Evolutionary conservation across 2,329 filamentous ascomycete genomes (phyloP).

Genomic region (Rutstroemia sydowiana): DNA sequence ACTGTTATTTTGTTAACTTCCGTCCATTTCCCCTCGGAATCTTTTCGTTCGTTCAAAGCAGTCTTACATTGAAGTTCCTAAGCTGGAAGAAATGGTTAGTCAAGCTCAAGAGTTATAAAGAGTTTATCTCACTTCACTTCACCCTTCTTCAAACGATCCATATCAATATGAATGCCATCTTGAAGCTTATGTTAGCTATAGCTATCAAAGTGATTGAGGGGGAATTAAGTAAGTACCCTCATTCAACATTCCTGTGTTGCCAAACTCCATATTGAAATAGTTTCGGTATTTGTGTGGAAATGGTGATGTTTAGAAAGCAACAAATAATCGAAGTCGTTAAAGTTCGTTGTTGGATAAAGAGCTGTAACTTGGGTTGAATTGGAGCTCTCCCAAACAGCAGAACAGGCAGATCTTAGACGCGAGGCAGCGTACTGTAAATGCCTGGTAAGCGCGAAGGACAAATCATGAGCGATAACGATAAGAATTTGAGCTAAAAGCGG

Average conservation of each 20-base stretch:
- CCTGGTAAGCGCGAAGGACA: conserved; percentile 10
- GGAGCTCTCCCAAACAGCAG: conserved; percentile 18
- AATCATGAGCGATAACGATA: conserved; percentile 2
- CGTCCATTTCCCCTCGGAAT: conserved; percentile 15
- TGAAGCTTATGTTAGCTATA: conserved; percentile 25
- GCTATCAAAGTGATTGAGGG: conserved; percentile 13
- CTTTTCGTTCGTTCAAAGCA: conserved; percentile 11
- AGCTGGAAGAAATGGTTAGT: conserved; percentile 41
- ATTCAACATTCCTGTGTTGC: conserved; percentile 53
- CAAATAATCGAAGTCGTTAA: conserved; percentile 5
- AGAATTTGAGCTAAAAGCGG: conserved; percentile 1
- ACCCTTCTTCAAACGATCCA: conserved; percentile 97
- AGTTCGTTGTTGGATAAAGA: neutral
- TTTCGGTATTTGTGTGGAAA: conserved; percentile 5
- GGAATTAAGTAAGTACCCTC: conserved; percentile 43
- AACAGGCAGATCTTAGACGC: conserved; percentile 22
- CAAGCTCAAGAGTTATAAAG: neutral
- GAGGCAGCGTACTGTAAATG: too few relatives aligned
- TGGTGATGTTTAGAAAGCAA: conserved; percentile 22
- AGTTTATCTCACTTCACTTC: conserved; percentile 80
- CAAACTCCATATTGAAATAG: conserved; percentile 50
- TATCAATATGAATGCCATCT: conserved; percentile 99
- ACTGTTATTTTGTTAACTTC: conserved; percentile 41
- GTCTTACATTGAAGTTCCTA: conserved; percentile 92
- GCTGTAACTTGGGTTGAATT: conserved; percentile 7